Base-by-base conservation (phyloP, 1,284 basidiomycete species). In the Ceratorhiza oryzae-sativae region DNA sequence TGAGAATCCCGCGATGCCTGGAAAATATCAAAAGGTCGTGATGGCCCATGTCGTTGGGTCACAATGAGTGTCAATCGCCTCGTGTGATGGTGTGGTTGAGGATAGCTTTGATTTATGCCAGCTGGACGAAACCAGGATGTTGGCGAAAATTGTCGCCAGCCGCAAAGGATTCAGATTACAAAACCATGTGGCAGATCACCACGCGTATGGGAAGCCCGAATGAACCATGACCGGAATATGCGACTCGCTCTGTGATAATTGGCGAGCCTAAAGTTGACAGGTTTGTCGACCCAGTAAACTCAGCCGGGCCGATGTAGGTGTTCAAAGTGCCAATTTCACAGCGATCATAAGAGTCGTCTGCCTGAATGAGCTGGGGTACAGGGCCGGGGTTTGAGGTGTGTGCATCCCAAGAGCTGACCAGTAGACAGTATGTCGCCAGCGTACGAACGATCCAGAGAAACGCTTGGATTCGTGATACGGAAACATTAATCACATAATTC, bases 381-480 rank as follows among this genome's bases (percentile, higher is more conserved):
- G 56, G 13, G 10, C 36, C 36, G 32, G 20, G 23, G n/a, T 36
- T 15, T 42, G 20, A 59, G 39, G 36, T 8, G 30, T 20, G 36
- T 27, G 56, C 36, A 18, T n/a, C 36, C n/a, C 56, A 12, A 41
- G 30, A 41, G 36, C 25, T 59, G 36, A 59, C 10, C 27, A 20
- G 18, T 15, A 42, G 56, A 12, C 30, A 32, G 56, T 20, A 41
- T 39, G 36, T 42, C 56, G 36, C 12, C 9, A 27, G 25, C 20
- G 36, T 20, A 42, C 36, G 36, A 41, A 45, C 12, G 36, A 25
- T 32, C 56, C 53, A 56, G 15, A 59, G 59, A 70, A 58, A 70
- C 51, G 36, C 13, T 41, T 70, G 56, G 67, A 70, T 70, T 70
- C 42, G 42, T 39, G 67, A 59, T 42, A 67, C 51, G 42, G 59